Percentiles rank a stretch among this genome's conserved stretches.
These are phyloP conservation scores for Colletotrichum sp. DNA, from an alignment of 2,329 filamentous ascomycete genomes.

Conservation along the genomic window DNA sequence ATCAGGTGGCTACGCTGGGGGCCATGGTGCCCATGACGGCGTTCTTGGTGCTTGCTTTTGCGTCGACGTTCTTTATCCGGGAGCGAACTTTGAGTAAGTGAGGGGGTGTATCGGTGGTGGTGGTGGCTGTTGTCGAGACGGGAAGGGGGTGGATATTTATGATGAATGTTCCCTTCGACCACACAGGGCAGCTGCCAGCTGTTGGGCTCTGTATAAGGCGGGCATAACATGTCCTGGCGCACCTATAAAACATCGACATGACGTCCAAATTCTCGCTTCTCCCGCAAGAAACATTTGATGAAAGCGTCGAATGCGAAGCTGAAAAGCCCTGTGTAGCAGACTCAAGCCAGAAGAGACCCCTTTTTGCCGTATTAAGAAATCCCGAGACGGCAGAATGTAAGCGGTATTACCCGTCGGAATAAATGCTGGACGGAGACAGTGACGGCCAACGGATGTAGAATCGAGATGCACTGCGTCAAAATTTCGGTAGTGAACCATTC, in stretches of 20 bases:
- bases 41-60: constrained; percentile 42
- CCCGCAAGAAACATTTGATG: no score
- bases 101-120: neutral
- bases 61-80: constrained; percentile 54
- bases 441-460: neutral
- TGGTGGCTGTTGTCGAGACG: neutral
- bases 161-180: no score
- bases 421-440: neutral
- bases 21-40: constrained; percentile 43
- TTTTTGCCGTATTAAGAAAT: neutral
- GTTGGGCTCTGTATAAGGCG: no score
- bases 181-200: no score
- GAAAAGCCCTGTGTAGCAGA: neutral
- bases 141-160: neutral
- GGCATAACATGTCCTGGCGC: no score
- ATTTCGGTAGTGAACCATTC: neutral
- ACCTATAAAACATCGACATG: no score
- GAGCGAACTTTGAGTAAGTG: constrained; percentile 57
- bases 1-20: constrained; percentile 53
- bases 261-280: no score
- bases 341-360: neutral
- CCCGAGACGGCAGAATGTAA: neutral
- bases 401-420: neutral
- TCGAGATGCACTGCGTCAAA: neutral
- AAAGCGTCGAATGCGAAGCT: no score